Conservation (phyloP, 768 basidiomycete genomes). For the Mycena chlorophos region DNA sequence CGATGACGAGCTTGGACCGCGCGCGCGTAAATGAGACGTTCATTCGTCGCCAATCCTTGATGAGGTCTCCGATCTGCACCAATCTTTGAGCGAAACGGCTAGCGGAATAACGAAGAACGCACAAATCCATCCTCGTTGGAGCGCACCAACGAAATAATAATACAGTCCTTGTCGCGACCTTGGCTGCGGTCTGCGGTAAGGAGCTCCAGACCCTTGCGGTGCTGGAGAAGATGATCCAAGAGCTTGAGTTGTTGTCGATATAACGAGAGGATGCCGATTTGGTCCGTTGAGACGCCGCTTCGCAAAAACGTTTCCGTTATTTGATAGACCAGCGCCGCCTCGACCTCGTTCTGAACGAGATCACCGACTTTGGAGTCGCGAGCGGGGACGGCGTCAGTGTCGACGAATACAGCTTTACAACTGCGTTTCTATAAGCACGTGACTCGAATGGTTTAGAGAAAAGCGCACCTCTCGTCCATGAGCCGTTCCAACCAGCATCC, state of each 20-base stretch:
- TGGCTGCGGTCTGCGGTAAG: conserved; percentile 93
- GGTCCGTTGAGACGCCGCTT: conserved; percentile 63
- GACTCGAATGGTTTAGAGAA: background rate
- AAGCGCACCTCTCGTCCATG: conserved; percentile 59
- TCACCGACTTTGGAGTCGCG: conserved; percentile 81
- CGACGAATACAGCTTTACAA: conserved; percentile 87
- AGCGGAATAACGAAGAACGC: conserved; percentile 29
- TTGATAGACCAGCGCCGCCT: conserved; percentile 71
- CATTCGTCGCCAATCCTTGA: conserved; percentile 94
- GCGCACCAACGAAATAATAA: conserved; percentile 89
- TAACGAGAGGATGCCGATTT: conserved; percentile 87
- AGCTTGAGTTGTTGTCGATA: conserved; percentile 97
- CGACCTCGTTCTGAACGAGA: conserved; percentile 84
- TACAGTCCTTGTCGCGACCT: conserved; percentile 93
- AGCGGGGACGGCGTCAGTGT: conserved; percentile 83
- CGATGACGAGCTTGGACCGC: conserved; percentile 82
- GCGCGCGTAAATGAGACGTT: conserved; percentile 97
- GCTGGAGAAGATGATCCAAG: conserved; percentile 62
- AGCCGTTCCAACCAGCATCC: conserved; percentile 74
- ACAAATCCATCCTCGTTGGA: conserved; percentile 80
- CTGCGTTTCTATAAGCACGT: conserved; percentile 39
- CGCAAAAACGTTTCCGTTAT: conserved; percentile 63
- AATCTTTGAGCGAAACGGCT: background rate
- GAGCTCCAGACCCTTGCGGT: conserved; percentile 67
- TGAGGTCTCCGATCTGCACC: conserved; percentile 80